Conservation (phyloP, 208 protist species). For the Leishmania tropica region DNA sequence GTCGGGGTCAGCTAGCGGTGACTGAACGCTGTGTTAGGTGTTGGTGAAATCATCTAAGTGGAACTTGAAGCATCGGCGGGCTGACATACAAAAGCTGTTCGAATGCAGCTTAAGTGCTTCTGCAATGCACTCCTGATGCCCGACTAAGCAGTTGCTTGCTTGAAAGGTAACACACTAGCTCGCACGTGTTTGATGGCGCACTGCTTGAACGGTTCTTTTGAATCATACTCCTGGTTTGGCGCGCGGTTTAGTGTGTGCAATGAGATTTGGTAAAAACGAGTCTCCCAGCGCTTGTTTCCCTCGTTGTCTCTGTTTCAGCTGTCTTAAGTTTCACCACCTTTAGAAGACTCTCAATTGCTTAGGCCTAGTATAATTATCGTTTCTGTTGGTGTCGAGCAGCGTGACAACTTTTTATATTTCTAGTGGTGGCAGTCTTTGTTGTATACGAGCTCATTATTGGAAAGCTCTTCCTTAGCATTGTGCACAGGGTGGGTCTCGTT, state of each 20-base stretch:
- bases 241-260: not conserved
- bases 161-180: not conserved
- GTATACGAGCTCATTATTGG: slow-evolving; percentile 54
- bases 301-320: not conserved
- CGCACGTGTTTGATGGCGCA: not conserved
- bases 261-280: not conserved
- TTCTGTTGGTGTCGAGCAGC: slow-evolving; percentile 14
- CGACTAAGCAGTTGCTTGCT: not conserved
- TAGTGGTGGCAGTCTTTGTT: slow-evolving; percentile 32
- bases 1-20: not conserved
- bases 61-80: not conserved
- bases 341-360: not conserved
- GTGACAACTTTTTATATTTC: slow-evolving; percentile 17
- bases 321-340: not conserved
- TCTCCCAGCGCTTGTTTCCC: not conserved
- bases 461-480: slow-evolving; percentile 40
- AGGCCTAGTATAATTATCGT: not conserved
- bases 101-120: not conserved
- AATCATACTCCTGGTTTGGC: not conserved
- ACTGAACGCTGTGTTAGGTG: not conserved
- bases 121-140: not conserved
- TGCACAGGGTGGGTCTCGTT: slow-evolving; percentile 32
- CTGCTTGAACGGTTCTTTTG: not conserved
- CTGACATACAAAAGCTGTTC: not conserved
- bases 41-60: not conserved